Evolutionary conservation across 164 flowering plant genomes (phyloP), one percentile per base, ranked within the genome.

Genomic region (Tinospora cordifolia): DNA sequence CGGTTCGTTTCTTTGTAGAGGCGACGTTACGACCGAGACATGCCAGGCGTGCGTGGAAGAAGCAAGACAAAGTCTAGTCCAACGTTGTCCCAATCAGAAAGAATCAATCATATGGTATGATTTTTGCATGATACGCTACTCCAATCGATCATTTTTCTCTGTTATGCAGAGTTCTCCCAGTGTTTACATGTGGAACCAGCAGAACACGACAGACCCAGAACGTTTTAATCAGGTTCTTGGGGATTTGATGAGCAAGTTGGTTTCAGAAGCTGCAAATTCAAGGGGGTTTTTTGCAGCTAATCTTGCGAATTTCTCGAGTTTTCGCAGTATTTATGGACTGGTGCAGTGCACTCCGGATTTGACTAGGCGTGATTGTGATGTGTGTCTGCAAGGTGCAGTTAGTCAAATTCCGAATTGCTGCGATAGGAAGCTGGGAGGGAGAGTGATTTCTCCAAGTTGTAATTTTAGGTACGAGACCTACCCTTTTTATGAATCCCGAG

Each of bases 291-390:
- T 6, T 46, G 21, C 0, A 22, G 8, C 54, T 21, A 75, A 49
- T 59, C 74, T 69, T 34, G 73, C 68, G 22, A 41, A 71, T 19
- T 67, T 75, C 21, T 51, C 72, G 0, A 19, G 26, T 24, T 25
- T 59, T 17, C 74, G 75, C 68, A 72, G 9, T 3, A 19, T 80
- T 26, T 79, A 83, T 60, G 62, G 68, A 11, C 69, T 79, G 2
- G 82, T 25, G 4, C 85, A 82, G 77, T 85, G 88, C 76, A 77
- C 80, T 2, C 79, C 71, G 26, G 80, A 83, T 75, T 30, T 82
- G 71, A 38, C 76, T 4, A 2, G n/a, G 1, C 14, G 3, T 0
- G 69, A 70, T 15, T 84, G 87, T 41, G 17, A 22, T 6, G 8
- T 3, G 6, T 84, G 87, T 46, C 74, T 86, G 4, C 9, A 19